Evolutionary conservation across 2,329 filamentous ascomycete genomes (phyloP).

Genomic region (Aspergillus neoniger): DNA sequence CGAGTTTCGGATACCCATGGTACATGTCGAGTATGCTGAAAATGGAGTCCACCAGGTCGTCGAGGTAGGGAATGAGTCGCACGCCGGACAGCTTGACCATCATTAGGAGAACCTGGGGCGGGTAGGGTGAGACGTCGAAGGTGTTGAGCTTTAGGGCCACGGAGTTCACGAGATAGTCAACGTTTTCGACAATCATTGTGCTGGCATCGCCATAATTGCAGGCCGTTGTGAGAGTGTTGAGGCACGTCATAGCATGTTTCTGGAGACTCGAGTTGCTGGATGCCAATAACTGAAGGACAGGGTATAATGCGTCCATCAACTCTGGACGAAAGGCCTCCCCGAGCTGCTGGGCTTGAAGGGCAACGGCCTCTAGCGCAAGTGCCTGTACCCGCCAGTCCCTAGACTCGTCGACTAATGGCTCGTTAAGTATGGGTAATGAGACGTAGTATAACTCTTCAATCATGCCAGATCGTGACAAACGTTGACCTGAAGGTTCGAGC

Average conservation of each 20-base stretch:
- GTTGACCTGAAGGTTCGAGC: slow-evolving; percentile 31
- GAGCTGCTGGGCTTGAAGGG: slow-evolving; percentile 70
- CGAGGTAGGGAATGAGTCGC: slow-evolving; percentile 78
- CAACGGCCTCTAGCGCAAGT: slow-evolving; percentile 77
- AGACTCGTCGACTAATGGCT: slow-evolving; percentile 39
- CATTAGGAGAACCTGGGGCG: slow-evolving; percentile 88
- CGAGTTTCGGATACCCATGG: slow-evolving; percentile 85
- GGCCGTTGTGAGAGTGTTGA: slow-evolving; percentile 75
- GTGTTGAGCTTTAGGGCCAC: slow-evolving; percentile 86
- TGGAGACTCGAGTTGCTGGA: slow-evolving; percentile 69
- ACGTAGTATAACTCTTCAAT: slow-evolving; percentile 49
- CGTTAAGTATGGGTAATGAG: slow-evolving; percentile 43
- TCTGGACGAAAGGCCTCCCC: slow-evolving; percentile 74
- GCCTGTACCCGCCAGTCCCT: slow-evolving; percentile 73
- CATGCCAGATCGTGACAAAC: slow-evolving; percentile 35
- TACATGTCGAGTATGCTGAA: slow-evolving; percentile 94
- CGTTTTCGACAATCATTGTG: slow-evolving; percentile 82
- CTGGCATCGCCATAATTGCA: slow-evolving; percentile 76
- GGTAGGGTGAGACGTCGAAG: slow-evolving; percentile 87
- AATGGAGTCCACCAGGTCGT: slow-evolving; percentile 87
- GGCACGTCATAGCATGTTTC: slow-evolving; percentile 76
- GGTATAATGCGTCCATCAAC: slow-evolving; percentile 87
- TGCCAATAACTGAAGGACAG: slow-evolving; percentile 83
- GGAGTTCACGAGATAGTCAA: slow-evolving; percentile 95
- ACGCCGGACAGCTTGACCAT: slow-evolving; percentile 88